phyloP scores from a whole-genome alignment of 768 basidiomycete genomes.

The Stropharia rugosoannulata region DNA sequence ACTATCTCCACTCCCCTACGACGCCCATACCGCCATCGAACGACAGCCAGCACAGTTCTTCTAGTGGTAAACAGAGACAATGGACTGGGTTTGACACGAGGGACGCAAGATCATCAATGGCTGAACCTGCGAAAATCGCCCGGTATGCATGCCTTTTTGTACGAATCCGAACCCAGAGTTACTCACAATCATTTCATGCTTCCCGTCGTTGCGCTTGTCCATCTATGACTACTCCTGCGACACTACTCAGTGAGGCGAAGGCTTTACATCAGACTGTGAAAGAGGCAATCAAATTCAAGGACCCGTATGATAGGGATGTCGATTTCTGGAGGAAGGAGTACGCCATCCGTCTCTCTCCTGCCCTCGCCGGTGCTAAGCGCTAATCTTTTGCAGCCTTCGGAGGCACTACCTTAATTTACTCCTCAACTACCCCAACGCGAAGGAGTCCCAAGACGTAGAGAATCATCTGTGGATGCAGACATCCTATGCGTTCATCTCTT shows the following conservation, averaged over 20 bases:
- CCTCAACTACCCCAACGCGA: conserved; percentile 64
- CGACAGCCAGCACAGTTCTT: conserved; percentile 8
- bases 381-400: conserved; percentile 50
- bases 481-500: conserved; percentile 79
- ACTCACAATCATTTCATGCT: conserved; percentile 5
- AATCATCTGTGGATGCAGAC: conserved; percentile 93
- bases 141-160: conserved; percentile 31
- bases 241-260: conserved; percentile 69
- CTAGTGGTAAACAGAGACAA: conserved; percentile 23
- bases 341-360: conserved; percentile 29
- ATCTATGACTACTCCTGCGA: conserved; percentile 11
- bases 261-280: conserved; percentile 72
- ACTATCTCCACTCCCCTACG: conserved; percentile 5
- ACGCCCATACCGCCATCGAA: neutral
- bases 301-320: conserved; percentile 83
- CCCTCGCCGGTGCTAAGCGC: conserved; percentile 13
- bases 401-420: conserved; percentile 69
- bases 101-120: conserved; percentile 30
- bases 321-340: conserved; percentile 88
- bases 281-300: conserved; percentile 67
- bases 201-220: conserved; percentile 1
- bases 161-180: neutral
- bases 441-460: conserved; percentile 77
- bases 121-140: conserved; percentile 44
- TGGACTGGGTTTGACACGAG: conserved; percentile 28